Evolutionary conservation across 805 yeast genomes (phyloP).

Genomic region (Candida patagonica): DNA sequence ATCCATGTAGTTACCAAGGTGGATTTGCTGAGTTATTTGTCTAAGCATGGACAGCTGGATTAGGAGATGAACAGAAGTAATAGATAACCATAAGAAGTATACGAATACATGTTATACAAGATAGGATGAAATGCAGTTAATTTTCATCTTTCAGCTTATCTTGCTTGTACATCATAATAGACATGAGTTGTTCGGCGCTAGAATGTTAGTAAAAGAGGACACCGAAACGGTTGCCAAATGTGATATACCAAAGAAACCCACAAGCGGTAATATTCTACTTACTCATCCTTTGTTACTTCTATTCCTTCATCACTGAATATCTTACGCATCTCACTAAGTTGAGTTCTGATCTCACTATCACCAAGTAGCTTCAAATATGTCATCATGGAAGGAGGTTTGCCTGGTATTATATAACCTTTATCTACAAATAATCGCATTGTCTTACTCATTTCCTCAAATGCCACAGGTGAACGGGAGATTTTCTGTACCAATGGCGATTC

Average conservation of each 20-base stretch:
- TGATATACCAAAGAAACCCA: too few relatives aligned
- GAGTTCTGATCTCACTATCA: slow-evolving; percentile 21
- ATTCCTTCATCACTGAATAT: slow-evolving; percentile 15
- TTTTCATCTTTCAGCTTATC: background rate
- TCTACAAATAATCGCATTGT: slow-evolving; percentile 14
- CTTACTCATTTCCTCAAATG: slow-evolving; percentile 16
- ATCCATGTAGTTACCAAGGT: slow-evolving; percentile 82
- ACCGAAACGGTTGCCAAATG: too few relatives aligned
- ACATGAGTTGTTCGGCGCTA: slow-evolving; percentile 13
- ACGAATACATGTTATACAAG: background rate
- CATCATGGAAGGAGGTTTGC: slow-evolving; percentile 10
- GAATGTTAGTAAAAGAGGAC: slow-evolving; percentile 2
- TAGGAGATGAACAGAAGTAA: background rate
- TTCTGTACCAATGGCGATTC: slow-evolving; percentile 14
- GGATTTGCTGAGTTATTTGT: slow-evolving; percentile 51
- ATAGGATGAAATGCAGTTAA: slow-evolving; percentile 1
- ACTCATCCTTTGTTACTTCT: slow-evolving; percentile 18
- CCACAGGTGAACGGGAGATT: slow-evolving; percentile 17
- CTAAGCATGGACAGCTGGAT: slow-evolving; percentile 16
- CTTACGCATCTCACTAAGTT: slow-evolving; percentile 16
- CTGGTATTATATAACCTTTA: slow-evolving; percentile 27
- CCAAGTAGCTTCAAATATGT: slow-evolving; percentile 22
- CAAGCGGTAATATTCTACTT: slow-evolving; percentile 1
- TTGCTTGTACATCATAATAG: slow-evolving; percentile 6
- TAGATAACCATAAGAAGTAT: background rate